Conservation (phyloP, 306 rosid species). For the Rosa lucieae region DNA sequence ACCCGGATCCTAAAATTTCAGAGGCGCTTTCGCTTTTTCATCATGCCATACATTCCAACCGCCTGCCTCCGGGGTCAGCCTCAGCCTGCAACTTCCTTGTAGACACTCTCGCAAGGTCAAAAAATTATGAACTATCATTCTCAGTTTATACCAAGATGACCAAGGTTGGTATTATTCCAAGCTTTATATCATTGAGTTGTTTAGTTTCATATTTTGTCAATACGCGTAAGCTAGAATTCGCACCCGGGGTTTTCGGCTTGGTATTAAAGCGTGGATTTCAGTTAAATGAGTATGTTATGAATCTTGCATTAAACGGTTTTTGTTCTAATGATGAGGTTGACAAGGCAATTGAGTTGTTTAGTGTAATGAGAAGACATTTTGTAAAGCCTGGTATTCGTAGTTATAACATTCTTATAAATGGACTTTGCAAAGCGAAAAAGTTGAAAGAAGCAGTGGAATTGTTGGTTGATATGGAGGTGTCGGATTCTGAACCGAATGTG, state of each 20-base stretch:
- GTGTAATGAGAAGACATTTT: conserved; percentile 41
- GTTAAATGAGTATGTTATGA: conserved; percentile 41
- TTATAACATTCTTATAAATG: conserved; percentile 59
- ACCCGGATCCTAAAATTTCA: conserved; percentile 37
- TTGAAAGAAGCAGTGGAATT: conserved; percentile 57
- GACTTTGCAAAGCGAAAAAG: conserved; percentile 60
- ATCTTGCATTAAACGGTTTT: conserved; percentile 62
- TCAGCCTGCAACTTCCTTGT: conserved; percentile 52
- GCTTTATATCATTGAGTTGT: conserved; percentile 50
- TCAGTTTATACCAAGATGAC: conserved; percentile 58
- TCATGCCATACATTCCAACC: conserved; percentile 40
- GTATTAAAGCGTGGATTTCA: conserved; percentile 59
- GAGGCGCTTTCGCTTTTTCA: conserved; percentile 64
- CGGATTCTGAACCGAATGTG: conserved; percentile 43
- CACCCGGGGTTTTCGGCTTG: conserved; percentile 57
- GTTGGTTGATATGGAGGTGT: conserved; percentile 57
- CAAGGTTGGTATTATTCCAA: conserved; percentile 34
- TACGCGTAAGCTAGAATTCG: conserved; percentile 36
- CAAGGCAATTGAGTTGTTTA: conserved; percentile 46
- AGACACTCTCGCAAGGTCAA: conserved; percentile 45
- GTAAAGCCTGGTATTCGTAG: conserved; percentile 45
- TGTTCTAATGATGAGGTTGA: conserved; percentile 40
- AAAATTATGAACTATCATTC: conserved; percentile 38
- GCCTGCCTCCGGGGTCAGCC: conserved; percentile 36
- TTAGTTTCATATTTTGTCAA: conserved; percentile 57